Evolutionary conservation across 352 stramenopile genomes (phyloP).

Genomic region (Globisporangium viniferum): DNA sequence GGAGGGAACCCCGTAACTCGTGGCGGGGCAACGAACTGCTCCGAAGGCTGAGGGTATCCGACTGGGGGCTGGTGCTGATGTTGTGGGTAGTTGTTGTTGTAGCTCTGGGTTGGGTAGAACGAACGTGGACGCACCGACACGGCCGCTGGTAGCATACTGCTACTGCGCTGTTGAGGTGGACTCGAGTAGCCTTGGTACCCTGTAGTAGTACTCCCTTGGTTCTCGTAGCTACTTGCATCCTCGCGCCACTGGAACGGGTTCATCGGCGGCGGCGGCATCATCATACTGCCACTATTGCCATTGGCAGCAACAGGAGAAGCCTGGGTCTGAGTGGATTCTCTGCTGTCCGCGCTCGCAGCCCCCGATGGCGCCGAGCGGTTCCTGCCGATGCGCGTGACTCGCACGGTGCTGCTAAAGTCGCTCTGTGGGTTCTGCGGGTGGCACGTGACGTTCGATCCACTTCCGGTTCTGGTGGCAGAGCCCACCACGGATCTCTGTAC

Average conservation of each 20-base stretch:
- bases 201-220: background rate
- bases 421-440: conserved; percentile 4
- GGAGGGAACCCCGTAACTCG: background rate
- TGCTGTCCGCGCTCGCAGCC: background rate
- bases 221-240: background rate
- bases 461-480: background rate
- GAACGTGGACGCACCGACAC: background rate
- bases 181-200: background rate
- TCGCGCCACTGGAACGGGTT: conserved; percentile 11
- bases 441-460: background rate
- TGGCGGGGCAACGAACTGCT: background rate
- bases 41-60: background rate
- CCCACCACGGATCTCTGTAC: conserved; percentile 7
- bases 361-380: background rate
- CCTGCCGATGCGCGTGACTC: conserved; percentile 2
- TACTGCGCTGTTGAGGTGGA: background rate
- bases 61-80: background rate
- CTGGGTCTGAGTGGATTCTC: background rate
- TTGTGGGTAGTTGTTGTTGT: background rate
- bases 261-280: background rate
- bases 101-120: conserved; percentile 1
- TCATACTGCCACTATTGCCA: background rate
- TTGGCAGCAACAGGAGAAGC: background rate
- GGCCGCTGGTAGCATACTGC: background rate
- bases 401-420: conserved; percentile 5